Percentiles rank a stretch among this genome's conserved stretches.
Evolutionary conservation across 1,284 basidiomycete genomes (phyloP).

Genomic region (Cutaneotrichosporon sp.): DNA sequence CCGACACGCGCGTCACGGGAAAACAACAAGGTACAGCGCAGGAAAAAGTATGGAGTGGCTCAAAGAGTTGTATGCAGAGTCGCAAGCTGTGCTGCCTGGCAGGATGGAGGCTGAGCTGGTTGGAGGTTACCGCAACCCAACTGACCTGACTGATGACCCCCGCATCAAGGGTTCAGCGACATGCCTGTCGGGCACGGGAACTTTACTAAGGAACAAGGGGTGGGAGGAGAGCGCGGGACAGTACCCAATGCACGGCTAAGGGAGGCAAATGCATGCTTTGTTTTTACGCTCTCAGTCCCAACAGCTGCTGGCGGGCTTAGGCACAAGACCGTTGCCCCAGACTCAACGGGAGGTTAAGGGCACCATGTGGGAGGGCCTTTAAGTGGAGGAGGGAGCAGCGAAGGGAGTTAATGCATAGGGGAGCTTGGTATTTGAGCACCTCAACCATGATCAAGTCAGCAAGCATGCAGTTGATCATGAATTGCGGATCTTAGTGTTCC

Average conservation of each 20-base stretch:
- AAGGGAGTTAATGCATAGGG: too few relatives aligned
- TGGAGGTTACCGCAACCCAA: not conserved
- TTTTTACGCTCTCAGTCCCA: not conserved
- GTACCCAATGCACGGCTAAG: not conserved
- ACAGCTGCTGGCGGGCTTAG: not conserved
- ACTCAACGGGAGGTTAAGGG: not conserved
- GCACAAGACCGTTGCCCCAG: not conserved
- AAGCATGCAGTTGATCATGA: too few relatives aligned
- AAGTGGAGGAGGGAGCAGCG: not conserved
- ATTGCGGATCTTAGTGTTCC: too few relatives aligned
- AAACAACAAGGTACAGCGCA: not conserved
- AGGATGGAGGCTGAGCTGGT: not conserved
- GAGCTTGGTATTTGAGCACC: too few relatives aligned
- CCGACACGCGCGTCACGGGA: conserved; percentile 1
- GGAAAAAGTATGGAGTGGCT: not conserved
- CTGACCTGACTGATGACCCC: not conserved
- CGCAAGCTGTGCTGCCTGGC: not conserved
- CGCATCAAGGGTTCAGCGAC: conserved; percentile 3
- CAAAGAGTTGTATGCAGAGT: too few relatives aligned
- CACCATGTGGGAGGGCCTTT: not conserved
- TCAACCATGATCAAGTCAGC: too few relatives aligned
- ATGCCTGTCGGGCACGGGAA: conserved; percentile 10
- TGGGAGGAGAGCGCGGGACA: conserved; percentile 10
- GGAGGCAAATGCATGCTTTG: not conserved
- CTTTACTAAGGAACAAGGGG: conserved; percentile 13